Evolutionary conservation across 2,329 filamentous ascomycete species (phyloP).

Genomic region (Colletotrichum paranaense): DNA sequence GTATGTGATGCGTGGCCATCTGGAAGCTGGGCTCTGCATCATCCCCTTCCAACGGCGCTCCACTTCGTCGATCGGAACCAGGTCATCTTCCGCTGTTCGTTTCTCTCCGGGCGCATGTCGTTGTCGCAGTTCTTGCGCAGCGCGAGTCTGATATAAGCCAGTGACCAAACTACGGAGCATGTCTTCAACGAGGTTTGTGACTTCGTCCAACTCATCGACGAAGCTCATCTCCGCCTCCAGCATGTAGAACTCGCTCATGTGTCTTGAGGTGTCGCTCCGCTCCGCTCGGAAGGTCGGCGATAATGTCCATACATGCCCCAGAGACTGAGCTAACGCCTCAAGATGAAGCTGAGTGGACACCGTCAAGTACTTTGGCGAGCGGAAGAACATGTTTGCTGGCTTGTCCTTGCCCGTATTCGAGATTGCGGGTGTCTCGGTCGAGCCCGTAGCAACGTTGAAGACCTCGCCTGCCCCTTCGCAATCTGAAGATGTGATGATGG

Average conservation of each 20-base stretch:
- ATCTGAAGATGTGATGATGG: constrained; percentile 95
- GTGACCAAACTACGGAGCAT: constrained; percentile 71
- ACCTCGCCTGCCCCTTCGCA: constrained; percentile 97
- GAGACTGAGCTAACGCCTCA: constrained; percentile 88
- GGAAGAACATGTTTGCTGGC: constrained; percentile 76
- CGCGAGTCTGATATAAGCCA: constrained; percentile 52
- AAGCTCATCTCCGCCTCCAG: constrained; percentile 92
- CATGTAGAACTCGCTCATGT: constrained; percentile 99
- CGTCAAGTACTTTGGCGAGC: constrained; percentile 89
- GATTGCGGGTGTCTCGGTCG: constrained; percentile 42
- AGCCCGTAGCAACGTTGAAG: constrained; percentile 73
- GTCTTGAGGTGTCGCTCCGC: constrained; percentile 90
- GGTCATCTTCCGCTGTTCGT: constrained; percentile 45
- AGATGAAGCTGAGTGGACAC: constrained; percentile 96
- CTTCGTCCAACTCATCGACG: constrained; percentile 71
- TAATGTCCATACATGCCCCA: constrained; percentile 92
- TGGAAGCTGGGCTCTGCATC: constrained; percentile 49
- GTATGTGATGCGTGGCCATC: constrained; percentile 89
- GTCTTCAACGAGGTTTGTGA: constrained; percentile 85
- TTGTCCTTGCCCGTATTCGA: constrained; percentile 46
- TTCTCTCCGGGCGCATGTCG: constrained; percentile 32
- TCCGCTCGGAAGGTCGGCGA: constrained; percentile 96
- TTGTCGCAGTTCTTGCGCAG: constrained; percentile 56
- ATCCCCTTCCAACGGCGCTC: constrained; percentile 79
- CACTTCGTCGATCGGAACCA: constrained; percentile 63